Percentiles rank a stretch among this genome's conserved stretches.
Evolutionary conservation across 805 yeast species (phyloP).

Genomic region (Lipomyces spencermartinsiae): DNA sequence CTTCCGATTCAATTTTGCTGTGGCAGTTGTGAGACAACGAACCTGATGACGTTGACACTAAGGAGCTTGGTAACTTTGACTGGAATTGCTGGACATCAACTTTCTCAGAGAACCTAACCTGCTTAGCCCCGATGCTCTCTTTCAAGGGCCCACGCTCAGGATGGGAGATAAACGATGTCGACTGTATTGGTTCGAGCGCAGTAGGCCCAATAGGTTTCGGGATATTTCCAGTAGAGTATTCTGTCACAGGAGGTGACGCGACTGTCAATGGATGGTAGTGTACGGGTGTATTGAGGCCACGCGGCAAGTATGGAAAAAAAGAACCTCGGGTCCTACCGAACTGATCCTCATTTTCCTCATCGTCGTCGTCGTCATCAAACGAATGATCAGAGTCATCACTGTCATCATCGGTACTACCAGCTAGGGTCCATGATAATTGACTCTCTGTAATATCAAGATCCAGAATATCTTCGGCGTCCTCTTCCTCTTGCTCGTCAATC

Average conservation of each 20-base stretch:
- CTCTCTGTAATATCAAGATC: constrained; percentile 33
- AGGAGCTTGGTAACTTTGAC: constrained; percentile 23
- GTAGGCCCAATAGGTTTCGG: not conserved
- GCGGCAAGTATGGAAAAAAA: constrained; percentile 44
- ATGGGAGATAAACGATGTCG: not conserved
- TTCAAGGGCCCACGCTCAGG: not conserved
- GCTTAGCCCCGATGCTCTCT: constrained; percentile 14
- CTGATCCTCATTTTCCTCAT: constrained; percentile 49
- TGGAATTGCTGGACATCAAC: constrained; percentile 65
- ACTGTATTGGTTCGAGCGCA: not conserved
- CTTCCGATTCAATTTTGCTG: constrained; percentile 6
- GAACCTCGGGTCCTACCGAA: constrained; percentile 47
- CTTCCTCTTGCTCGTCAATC: constrained; percentile 47
- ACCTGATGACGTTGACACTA: constrained; percentile 12
- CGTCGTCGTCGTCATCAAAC: constrained; percentile 50
- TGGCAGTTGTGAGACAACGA: not conserved
- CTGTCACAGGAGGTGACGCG: not conserved
- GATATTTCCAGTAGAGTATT: not conserved
- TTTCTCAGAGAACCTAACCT: constrained; percentile 59
- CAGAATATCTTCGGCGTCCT: constrained; percentile 63
- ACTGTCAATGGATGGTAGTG: not conserved
- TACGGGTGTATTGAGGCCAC: constrained; percentile 30
- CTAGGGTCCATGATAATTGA: constrained; percentile 45
- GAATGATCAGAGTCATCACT: constrained; percentile 45
- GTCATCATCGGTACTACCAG: constrained; percentile 49